Evolutionary conservation across 805 yeast genomes (phyloP), one percentile per base, ranked within the genome.

Genomic region (Ogataea salicorniae): DNA sequence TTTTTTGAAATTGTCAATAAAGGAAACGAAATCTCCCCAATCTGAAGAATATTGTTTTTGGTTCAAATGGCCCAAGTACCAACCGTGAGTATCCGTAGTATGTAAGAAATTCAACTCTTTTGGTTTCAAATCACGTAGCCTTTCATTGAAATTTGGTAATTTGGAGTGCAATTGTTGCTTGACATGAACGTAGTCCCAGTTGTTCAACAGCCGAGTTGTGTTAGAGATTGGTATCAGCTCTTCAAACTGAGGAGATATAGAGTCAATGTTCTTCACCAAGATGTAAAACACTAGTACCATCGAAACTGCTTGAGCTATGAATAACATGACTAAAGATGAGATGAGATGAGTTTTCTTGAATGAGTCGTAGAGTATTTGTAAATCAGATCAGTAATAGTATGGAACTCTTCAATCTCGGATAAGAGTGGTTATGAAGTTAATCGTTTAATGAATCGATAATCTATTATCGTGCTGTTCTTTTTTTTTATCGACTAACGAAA

Each of bases 11-110:
- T 77, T 79, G 5, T 64, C 53, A 0, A 80, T 69, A 61, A 92
- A 91, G 0, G 91, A 81, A 3, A 86, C 61, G 50, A 85, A 87
- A 59, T 92, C 96, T 9, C 97, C 97, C 96, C 96, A 92, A 62
- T 91, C 87, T 5, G 87, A 94, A 36, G 83, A 76, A 63, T 83
- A 92, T 48, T 79, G 80, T 29, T 76, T 73, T 63, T 91, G 97
- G 54, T 83, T 81, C 37, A 80, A 57, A 68, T 92, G 99, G 0
- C 97, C 97, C 5, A 92, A 82, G 53, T 85, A 79, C 99, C 99
- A 94, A 1, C 94, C 97, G 64, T 94, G 99, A 2, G 97, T 92
- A 59, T 94, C 99, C 0, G 99, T 94, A 1, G 98, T 91, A 60
- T 92, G 98, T 23, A 92, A 59, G 57, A 94, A 87, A 68, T 94